A percentile compares a stretch with the other conserved stretches of the same genome.
Evolutionary conservation across 2,329 filamentous ascomycete species (phyloP).

Genomic region (Stachybotrys elegans): DNA sequence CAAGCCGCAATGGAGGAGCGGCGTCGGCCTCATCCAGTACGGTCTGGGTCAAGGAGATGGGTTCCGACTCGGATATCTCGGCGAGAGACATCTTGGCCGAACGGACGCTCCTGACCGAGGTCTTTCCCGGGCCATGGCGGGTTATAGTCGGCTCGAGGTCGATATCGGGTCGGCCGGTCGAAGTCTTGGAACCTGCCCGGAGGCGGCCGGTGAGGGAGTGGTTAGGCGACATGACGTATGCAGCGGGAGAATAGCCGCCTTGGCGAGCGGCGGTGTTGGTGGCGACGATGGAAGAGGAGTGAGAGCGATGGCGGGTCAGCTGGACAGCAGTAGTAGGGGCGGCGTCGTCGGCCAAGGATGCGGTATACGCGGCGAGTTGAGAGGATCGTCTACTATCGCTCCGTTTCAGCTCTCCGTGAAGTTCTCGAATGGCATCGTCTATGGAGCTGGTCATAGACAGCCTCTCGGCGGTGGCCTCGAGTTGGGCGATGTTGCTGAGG

Average conservation of each 20-base stretch:
- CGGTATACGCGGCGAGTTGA: constrained; percentile 46
- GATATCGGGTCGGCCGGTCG: constrained; percentile 33
- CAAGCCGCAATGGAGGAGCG: constrained; percentile 30
- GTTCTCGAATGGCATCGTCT: constrained; percentile 69
- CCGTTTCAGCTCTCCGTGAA: constrained; percentile 66
- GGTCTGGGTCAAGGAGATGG: constrained; percentile 43
- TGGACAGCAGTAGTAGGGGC: constrained; percentile 17
- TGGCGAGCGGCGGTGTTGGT: constrained; percentile 61
- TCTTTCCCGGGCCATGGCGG: constrained; percentile 50
- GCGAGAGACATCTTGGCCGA: constrained; percentile 48
- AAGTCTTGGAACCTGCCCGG: constrained; percentile 51
- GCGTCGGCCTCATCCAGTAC: constrained; percentile 51
- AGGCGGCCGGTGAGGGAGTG: constrained; percentile 55
- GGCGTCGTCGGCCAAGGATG: constrained; percentile 23
- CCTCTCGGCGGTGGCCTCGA: constrained; percentile 71
- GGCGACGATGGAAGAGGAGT: constrained; percentile 60
- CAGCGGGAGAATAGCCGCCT: constrained; percentile 66
- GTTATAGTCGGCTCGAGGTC: constrained; percentile 36
- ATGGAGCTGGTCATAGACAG: constrained; percentile 71
- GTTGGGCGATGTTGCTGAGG: constrained; percentile 62
- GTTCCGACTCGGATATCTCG: constrained; percentile 54
- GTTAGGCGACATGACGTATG: constrained; percentile 62
- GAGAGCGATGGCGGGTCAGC: constrained; percentile 40
- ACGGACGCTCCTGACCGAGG: constrained; percentile 44
- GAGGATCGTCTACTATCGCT: constrained; percentile 64